Base-by-base conservation (phyloP, 2,329 filamentous ascomycete species). In the Phaeosphaeria sp. region DNA sequence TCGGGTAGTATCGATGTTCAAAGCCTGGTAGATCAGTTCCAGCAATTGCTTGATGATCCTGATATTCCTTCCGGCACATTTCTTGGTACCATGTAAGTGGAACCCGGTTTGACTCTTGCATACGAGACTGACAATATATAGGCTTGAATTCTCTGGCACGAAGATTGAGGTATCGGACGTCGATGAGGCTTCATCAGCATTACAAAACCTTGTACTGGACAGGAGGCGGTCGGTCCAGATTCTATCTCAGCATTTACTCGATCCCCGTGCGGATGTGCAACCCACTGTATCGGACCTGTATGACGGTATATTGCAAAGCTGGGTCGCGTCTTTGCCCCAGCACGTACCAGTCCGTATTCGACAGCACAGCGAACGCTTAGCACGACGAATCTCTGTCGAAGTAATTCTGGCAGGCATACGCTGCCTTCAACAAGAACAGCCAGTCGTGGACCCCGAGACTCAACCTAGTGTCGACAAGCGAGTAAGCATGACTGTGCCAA, bases 371-470 rank as follows among this genome's bases (percentile, higher is more conserved):
- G 75, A 77, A 60, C 63, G 65, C 18, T 60, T 75, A 17, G 71
- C 71, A n/a, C 68, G 74, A 33, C 68, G 66, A 3, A 52, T 78
- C 17, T 76, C 79, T 15, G 70, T 74, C 5, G 74, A 80, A 44
- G 47, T 81, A 1, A 60, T 73, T 1, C 62, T 82, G 5, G 73
- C 78, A 33, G 76, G 73, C 47, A 58, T 42, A 17, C 64, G 66
- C n/a, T 25, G 72, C 23, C 59, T 56, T 3, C 48, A 42, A 5
- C 30, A 52, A 9, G 60, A 63, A 3, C n/a, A 51, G 6, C 44
- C 56, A 11, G 58, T 58, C 9, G 46, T 56, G 3, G 55, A 60
- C 10, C 47, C 69, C 1, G 58, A 48, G 10, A 48, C 48, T n/a
- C 60, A 63, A 6, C 20, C 36, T n/a, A 47, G 44, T 2, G 17